Base-by-base conservation (phyloP, 1,284 basidiomycete species). In the Afroboletus lepidellus region DNA sequence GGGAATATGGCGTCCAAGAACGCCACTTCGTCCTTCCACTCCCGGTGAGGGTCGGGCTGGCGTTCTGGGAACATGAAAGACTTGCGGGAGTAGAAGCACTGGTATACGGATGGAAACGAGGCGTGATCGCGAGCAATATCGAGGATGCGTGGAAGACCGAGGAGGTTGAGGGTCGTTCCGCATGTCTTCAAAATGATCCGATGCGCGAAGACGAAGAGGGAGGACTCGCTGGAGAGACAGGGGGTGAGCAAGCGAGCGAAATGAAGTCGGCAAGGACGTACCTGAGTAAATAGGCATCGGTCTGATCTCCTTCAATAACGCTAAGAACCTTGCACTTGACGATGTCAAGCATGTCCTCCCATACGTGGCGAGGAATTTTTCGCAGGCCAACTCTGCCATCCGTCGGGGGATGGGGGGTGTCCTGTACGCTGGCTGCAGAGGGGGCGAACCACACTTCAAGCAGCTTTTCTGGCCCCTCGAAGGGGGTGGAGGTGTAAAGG, bases 1-100 rank as follows among this genome's bases (percentile, higher is more conserved):
- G 77, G 73, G 71, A 99, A 98, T 59, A 94, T 86, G 57, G 82
- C 82, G 69, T 99, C 96, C 47, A 99, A 80, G 66, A 88, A 97
- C 53, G 85, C 81, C 57, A 98, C 91, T 74, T 99, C 97, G 55
- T 92, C 82, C 60, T 85, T 84, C 97, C 97, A 99, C 69, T 95
- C 92, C 57, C 85, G 81, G 74, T 99, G 97, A 25, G 96, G 96
- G 3, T 94, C 95, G 38, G 79, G 78, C 69, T 99, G 97, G 41
- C 91, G 85, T 70, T 99, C 97, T 16, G 97, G 97, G 72, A 99
- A 99, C 91, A 99, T 98, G 83, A 99, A 99, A 11, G 90, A 90
- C 75, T 99, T 99, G 64, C 96, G 87, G 45, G 94, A 97, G 77
- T 99, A 99, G 78, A 99, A 99, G 72, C 90, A 90, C 60, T 92